phyloP scores from a whole-genome alignment of 2,329 filamentous ascomycete species.

The Alternaria brassicae region DNA sequence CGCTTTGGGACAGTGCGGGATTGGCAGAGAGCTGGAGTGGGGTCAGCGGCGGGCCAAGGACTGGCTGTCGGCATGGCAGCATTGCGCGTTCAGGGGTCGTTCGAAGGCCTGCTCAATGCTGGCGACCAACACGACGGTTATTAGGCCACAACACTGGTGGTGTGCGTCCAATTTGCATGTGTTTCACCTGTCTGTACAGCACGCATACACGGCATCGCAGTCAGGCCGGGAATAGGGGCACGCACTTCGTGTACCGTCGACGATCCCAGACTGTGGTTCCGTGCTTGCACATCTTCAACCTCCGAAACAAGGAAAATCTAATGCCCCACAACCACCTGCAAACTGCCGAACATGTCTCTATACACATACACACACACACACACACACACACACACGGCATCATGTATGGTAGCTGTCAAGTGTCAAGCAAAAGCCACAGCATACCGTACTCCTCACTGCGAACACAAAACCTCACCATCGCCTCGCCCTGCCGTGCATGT shows the following conservation, averaged over 20 bases:
- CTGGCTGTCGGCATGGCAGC: constrained; percentile 2
- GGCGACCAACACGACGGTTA: constrained; percentile 15
- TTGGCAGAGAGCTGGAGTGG: constrained; percentile 1
- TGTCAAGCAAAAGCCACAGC: constrained; percentile 9
- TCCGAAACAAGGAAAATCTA: constrained; percentile 7
- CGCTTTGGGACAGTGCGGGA: constrained; percentile 19
- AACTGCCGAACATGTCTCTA: not conserved
- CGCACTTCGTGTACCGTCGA: not conserved
- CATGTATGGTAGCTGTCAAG: constrained; percentile 12
- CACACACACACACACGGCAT: not conserved
- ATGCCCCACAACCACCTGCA: constrained; percentile 10
- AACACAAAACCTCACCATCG: constrained; percentile 7
- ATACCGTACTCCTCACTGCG: constrained; percentile 12
- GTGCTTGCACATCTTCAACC: constrained; percentile 11
- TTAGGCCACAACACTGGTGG: constrained; percentile 4
- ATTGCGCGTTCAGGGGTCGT: constrained; percentile 23
- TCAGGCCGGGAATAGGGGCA: constrained; percentile 21
- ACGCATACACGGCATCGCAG: constrained; percentile 9
- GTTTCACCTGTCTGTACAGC: constrained; percentile 16
- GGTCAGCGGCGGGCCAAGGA: not conserved
- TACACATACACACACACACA: too few relatives aligned
- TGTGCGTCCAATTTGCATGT: constrained; percentile 29
- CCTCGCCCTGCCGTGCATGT: constrained; percentile 10
- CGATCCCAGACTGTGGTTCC: not conserved
- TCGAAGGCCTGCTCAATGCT: not conserved